Evolutionary conservation across 306 rosid species (phyloP), one percentile per base, ranked within the genome.

Genomic region (Cyclanthera cordifolia): DNA sequence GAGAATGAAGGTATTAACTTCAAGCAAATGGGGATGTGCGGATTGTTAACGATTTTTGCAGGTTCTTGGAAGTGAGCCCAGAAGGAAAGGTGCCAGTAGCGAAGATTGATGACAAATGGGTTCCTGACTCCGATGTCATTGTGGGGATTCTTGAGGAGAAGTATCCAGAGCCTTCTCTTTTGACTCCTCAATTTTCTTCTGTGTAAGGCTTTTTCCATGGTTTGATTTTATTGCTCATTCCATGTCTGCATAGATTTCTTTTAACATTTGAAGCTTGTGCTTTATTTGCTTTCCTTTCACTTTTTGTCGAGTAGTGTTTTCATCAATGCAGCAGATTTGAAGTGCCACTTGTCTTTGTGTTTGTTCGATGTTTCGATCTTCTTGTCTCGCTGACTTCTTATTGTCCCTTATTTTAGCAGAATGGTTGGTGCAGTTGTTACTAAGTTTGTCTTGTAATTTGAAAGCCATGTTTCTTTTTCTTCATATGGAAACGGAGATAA

Each of bases 61-160:
- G 98, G 98, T 84, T 87, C 74, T 71, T 83, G 82, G 82, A 75
- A 0, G 99, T 79, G 73, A 87, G 80, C 57, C 95, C 91, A 5
- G 95, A 78, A 78, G 96, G 99, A 45, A 90, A 87, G 78, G 99
- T 93, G 43, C 99, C 99, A 0, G 94, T 85, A 53, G 50, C 69
- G 67, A 84, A 87, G 81, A 24, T 85, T 65, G 99, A 85, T 72
- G 95, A 48, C 47, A 86, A 86, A 78, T 93, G 99, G 99, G 83
- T 86, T 4, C 0, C 96, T 74, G 99, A 93, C 63, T 93, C 99
- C 6, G 96, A 93, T 76, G 91, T 88, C 28, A 78, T 93, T 72
- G 95, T 85, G 47, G 90, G 81, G 14, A 68, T 79, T 25, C 81
- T 93, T 0, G 90, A 93, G 78, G 87, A 87, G 10, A 85, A 88